Evolutionary conservation across 169 alveolate genomes (phyloP), one percentile per base, ranked within the genome.

Genomic region (Eimeria tenella): DNA sequence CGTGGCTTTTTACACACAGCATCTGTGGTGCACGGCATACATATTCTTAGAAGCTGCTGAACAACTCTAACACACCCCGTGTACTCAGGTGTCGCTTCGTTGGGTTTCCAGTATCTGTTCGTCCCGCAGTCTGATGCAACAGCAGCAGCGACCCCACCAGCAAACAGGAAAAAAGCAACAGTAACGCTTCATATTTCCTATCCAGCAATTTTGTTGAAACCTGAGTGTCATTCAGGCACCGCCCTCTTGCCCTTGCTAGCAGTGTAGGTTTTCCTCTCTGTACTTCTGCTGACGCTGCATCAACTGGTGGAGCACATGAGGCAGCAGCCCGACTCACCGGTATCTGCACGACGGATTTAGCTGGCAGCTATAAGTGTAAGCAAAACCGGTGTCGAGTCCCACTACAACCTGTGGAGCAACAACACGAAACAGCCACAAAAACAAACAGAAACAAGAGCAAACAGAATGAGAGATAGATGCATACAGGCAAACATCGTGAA

Each of bases 101-200:
- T 75, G 86, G 63, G 86, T 75, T 25, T 75, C 86, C 63, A 75
- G 63, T 19, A 75, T 75, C 86, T 75, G 86, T 25, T 75, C 86
- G 52, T 75, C 86, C 17, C 86, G 77, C 77, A 68, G 55, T 23
- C 77, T 68, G 77, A 68, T 10, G 77, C 86, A 75, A 62, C 63
- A 49, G 86, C 86, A 52, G 25, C 52, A 42, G 83, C 63, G 42
- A 25, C 42, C 25, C 19, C 52, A 42, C 55, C 83, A 42, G 83
- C 83, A 73, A n/a, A 11, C 1, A n/a, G 49, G n/a, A 23, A 10
- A 58, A 17, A 10, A 58, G 68, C 68, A 58, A 3, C 21, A 31
- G 42, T 31, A 31, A 31, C 42, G 42, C 42, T 31, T 31, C 42
- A 31, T 31, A 31, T 31, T 1, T 31, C 42, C 42, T 31, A 31